These are phyloP conservation scores for Lagenaria siceraria DNA, from an alignment of 306 rosid species.

Conservation along the genomic window DNA sequence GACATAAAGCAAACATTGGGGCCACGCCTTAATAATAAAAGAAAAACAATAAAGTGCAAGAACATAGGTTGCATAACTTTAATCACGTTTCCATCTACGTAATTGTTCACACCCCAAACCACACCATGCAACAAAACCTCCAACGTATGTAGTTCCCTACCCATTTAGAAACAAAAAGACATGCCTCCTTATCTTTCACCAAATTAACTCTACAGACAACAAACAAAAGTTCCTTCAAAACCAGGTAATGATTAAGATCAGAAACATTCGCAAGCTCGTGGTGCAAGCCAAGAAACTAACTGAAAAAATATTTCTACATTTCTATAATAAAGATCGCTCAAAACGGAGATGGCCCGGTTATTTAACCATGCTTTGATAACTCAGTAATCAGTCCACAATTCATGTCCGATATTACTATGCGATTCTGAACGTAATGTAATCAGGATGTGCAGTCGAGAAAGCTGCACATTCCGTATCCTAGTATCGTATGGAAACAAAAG, in stretches of 20 bases:
- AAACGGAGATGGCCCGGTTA: background rate
- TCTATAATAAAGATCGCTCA: background rate
- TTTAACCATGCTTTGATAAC: background rate
- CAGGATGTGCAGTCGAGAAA: background rate
- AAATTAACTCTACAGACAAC: background rate
- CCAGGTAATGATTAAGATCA: background rate
- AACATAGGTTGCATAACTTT: background rate
- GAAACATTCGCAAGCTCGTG: background rate
- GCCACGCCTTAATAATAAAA: background rate
- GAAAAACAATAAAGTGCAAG: background rate
- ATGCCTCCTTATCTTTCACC: background rate
- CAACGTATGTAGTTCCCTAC: background rate
- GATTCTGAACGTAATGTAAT: background rate
- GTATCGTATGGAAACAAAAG: background rate
- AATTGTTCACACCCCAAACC: background rate
- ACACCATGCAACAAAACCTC: background rate
- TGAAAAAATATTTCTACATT: background rate
- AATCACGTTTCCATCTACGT: background rate
- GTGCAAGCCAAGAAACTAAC: background rate
- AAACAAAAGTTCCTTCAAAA: background rate
- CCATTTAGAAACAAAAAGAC: background rate
- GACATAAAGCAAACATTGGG: background rate
- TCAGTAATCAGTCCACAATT: too few relatives aligned
- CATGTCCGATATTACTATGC: too few relatives aligned
- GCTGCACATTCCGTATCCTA: background rate